These are phyloP conservation scores for Metschnikowia koreensis DNA, from an alignment of 805 yeast genomes.

Conservation along the genomic window DNA sequence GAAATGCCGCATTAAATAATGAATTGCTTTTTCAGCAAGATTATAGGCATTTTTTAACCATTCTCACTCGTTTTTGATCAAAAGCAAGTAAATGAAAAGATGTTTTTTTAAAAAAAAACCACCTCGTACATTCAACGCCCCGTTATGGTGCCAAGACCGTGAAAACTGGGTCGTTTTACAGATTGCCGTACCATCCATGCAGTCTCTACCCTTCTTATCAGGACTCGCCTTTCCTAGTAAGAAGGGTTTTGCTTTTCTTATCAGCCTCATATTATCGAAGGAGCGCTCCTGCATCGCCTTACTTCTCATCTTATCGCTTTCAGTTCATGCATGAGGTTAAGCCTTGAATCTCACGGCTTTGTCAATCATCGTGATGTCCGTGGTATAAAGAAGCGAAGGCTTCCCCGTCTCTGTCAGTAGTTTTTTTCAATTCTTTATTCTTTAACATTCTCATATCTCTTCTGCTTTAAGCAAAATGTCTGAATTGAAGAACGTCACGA, in stretches of 20 bases:
- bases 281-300: constrained; percentile 1
- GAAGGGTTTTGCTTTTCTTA: constrained; percentile 2
- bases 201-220: neutral
- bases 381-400: neutral
- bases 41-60: no score
- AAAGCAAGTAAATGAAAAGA: no score
- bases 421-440: neutral
- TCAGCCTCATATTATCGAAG: constrained; percentile 1
- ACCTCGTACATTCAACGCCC: no score
- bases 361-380: neutral
- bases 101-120: no score
- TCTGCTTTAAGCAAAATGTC: neutral
- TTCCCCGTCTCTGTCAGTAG: neutral
- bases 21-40: neutral
- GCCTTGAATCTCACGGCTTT: neutral
- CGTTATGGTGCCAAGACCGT: no score
- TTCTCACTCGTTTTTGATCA: no score
- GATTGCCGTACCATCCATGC: neutral
- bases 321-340: constrained; percentile 1
- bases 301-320: neutral
- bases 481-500: constrained; percentile 7
- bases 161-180: neutral
- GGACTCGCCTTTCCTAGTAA: constrained; percentile 2
- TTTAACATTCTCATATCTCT: neutral
- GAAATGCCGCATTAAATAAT: neutral